Percentiles rank a stretch among this genome's conserved stretches.
These are phyloP conservation scores for Camptophora hylomeconis DNA, from an alignment of 2,329 filamentous ascomycete species.

Conservation along the genomic window DNA sequence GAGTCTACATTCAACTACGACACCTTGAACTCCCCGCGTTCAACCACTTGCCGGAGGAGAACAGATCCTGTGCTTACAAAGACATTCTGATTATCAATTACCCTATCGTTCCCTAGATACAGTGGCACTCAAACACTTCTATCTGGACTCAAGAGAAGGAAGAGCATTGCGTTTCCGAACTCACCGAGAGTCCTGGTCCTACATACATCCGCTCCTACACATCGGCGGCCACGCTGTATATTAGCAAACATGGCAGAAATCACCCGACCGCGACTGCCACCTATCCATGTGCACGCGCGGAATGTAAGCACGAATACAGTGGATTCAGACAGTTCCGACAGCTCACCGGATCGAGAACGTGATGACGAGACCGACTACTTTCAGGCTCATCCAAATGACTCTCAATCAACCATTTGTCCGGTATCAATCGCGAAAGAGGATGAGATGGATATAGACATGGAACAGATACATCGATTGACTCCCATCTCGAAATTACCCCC, in stretches of 20 bases:
- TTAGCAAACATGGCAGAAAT: slow-evolving; percentile 13
- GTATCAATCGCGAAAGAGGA: slow-evolving; percentile 65
- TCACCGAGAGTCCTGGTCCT: too few species aligned
- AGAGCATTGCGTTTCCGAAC: too few species aligned
- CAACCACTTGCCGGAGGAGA: too few species aligned
- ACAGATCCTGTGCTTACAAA: too few species aligned
- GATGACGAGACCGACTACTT: slow-evolving; percentile 93
- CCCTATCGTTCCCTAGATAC: too few species aligned
- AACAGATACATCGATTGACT: slow-evolving; percentile 54
- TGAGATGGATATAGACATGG: slow-evolving; percentile 37
- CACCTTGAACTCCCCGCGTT: too few species aligned
- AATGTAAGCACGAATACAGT: slow-evolving; percentile 15
- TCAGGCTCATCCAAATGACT: slow-evolving; percentile 70
- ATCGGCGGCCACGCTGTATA: slow-evolving; percentile 1
- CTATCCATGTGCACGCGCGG: slow-evolving; percentile 12
- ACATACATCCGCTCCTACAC: neutral
- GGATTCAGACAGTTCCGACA: slow-evolving; percentile 18
- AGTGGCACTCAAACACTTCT: too few species aligned
- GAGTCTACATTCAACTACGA: too few species aligned
- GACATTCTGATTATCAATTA: too few species aligned
- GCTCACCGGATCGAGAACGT: slow-evolving; percentile 43
- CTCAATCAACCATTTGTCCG: slow-evolving; percentile 69
- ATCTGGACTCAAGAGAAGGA: too few species aligned
- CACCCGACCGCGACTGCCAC: slow-evolving; percentile 10
- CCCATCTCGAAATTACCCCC: slow-evolving; percentile 78